Evolutionary conservation across 208 protist genomes (phyloP), one percentile per base, ranked within the genome.

Genomic region (Acanthamoeba triangularis): DNA sequence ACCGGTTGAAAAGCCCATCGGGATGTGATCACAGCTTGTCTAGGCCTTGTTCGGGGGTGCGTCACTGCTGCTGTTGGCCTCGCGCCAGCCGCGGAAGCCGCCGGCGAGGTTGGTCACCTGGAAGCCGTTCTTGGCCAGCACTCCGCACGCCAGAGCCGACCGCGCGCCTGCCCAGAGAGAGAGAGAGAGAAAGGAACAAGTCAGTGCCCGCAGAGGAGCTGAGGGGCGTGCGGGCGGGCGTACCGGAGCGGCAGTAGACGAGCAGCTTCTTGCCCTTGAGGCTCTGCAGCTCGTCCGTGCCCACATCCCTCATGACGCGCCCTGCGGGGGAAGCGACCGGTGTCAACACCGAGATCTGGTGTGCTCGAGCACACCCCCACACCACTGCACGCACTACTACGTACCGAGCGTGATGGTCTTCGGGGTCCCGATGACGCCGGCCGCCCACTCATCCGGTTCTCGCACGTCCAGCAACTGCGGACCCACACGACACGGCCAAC

Each of bases 211-310:
- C 16, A 18, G 16, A 28, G 61, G 3, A 54, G 1, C 49, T 54
- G 16, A 4, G 5, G 52, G 11, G 25, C 61, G 8, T 67, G 61
- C 28, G 61, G 0, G 61, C 25, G 61, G 16, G 20, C 85, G 30
- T 23, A 72, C 85, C 85, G 8, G 85, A 91, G 25, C 85, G 85
- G 30, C 85, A 91, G 85, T 91, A 91, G 56, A 91, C 56, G 16
- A 91, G 59, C 56, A 91, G 28, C 0, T 91, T 91, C 85, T 91
- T 91, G 85, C 33, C 35, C 85, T 91, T 91, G 49, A 91, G 85
- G 85, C 85, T 49, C 35, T 91, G 85, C 54, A 91, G 1, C 85
- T 91, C 85, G 1, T 91, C 85, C 5, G 85, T 91, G 85, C 10
- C 33, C 6, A 72, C 56, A 47, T 91, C 85, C 7, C 85, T 49